A percentile compares a stretch with the other conserved stretches of the same genome.
These are phyloP conservation scores for Penicillium sp. DNA, from an alignment of 2,329 filamentous ascomycete species.

Conservation along the genomic window DNA sequence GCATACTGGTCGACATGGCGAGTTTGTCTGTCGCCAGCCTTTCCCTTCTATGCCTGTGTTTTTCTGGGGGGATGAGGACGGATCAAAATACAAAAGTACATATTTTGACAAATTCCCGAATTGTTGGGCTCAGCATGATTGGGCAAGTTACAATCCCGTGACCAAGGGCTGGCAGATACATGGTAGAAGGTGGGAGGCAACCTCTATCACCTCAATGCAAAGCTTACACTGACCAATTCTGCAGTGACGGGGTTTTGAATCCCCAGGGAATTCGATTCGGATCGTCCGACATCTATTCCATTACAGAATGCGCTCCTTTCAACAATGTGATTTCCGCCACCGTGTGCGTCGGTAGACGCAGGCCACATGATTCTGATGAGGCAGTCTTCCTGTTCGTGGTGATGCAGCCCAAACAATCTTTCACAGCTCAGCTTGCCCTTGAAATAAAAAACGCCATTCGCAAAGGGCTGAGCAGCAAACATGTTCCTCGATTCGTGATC, in stretches of 20 bases:
- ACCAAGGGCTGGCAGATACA: slow-evolving; percentile 47
- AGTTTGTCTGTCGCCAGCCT: slow-evolving; percentile 47
- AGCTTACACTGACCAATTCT: background rate
- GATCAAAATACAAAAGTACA: slow-evolving; percentile 43
- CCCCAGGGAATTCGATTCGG: slow-evolving; percentile 51
- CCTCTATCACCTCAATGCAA: background rate
- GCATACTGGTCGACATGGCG: slow-evolving; percentile 31
- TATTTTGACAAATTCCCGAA: slow-evolving; percentile 50
- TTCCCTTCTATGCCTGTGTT: slow-evolving; percentile 50
- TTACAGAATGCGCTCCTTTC: slow-evolving; percentile 45
- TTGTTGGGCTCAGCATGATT: slow-evolving; percentile 46
- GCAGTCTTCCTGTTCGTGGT: slow-evolving; percentile 16
- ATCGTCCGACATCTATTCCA: slow-evolving; percentile 49
- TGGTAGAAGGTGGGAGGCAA: slow-evolving; percentile 37
- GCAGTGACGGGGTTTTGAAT: slow-evolving; percentile 49
- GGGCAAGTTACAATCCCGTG: slow-evolving; percentile 42
- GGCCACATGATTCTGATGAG: slow-evolving; percentile 9
- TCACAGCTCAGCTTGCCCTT: slow-evolving; percentile 7
- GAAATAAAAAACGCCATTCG: slow-evolving; percentile 15
- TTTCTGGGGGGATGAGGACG: slow-evolving; percentile 46
- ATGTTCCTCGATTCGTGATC: slow-evolving; percentile 19
- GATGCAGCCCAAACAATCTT: slow-evolving; percentile 10
- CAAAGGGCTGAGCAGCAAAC: slow-evolving; percentile 16
- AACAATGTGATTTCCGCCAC: slow-evolving; percentile 22
- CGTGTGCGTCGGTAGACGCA: slow-evolving; percentile 14